phyloP scores from a whole-genome alignment of 2,329 filamentous ascomycete genomes.

The Bipolaris gigantea region DNA sequence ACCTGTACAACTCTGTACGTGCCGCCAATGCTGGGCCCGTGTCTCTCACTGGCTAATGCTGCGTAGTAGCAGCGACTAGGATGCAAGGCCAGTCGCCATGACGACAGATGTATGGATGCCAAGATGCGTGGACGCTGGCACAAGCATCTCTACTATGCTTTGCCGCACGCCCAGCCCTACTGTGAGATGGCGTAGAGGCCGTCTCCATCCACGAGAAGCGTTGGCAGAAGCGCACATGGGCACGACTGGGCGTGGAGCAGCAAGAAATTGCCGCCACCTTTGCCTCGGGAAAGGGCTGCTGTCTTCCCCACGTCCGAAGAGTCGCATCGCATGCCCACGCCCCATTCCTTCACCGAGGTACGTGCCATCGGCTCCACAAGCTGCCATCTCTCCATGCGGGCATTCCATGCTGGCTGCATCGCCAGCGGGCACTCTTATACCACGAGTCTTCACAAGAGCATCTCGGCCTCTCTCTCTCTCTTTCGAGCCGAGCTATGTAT shows the following conservation, averaged over 20 bases:
- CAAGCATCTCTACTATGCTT: background rate
- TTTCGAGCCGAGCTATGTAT: too few relatives aligned
- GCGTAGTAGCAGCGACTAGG: background rate
- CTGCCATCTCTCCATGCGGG: background rate
- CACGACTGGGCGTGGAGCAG: background rate
- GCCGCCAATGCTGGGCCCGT: background rate
- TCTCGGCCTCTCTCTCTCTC: too few relatives aligned
- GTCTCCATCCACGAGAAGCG: background rate
- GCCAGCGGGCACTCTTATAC: conserved; percentile 2
- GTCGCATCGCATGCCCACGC: conserved; percentile 13
- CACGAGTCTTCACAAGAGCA: background rate
- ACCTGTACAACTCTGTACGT: background rate
- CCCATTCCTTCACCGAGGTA: background rate
- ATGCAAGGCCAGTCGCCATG: conserved; percentile 8
- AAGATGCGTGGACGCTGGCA: background rate
- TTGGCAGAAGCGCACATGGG: conserved; percentile 2
- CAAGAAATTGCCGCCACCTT: conserved; percentile 18
- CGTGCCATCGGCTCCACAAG: background rate
- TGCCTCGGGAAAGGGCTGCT: conserved; percentile 10
- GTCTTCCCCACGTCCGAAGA: conserved; percentile 20
- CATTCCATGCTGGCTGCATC: background rate
- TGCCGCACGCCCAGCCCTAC: background rate
- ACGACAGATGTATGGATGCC: conserved; percentile 6
- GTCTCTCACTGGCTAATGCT: conserved; percentile 6
- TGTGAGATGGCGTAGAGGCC: background rate